phyloP scores from a whole-genome alignment of 2,329 filamentous ascomycete species.

The Diaporthe nobilis region DNA sequence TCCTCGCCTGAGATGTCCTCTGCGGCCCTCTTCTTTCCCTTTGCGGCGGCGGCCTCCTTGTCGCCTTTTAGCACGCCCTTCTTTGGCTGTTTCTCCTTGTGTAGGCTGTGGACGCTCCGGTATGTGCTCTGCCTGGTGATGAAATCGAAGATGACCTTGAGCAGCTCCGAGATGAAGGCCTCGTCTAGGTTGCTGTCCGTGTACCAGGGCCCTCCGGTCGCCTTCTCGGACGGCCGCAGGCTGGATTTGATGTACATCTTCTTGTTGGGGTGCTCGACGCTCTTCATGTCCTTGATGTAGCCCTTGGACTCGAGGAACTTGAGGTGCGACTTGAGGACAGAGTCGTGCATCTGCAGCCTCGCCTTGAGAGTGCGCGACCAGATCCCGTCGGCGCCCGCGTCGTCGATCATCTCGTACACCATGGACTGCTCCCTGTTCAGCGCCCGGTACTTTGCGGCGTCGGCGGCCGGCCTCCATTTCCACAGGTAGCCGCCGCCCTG shows the following conservation, averaged over 20 bases:
- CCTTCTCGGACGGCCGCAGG: slow-evolving; percentile 87
- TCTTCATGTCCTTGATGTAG: slow-evolving; percentile 91
- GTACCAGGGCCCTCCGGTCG: slow-evolving; percentile 95
- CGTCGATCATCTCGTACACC: slow-evolving; percentile 91
- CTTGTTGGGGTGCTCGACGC: slow-evolving; percentile 89
- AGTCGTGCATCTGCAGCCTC: slow-evolving; percentile 86
- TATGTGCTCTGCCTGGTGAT: slow-evolving; percentile 82
- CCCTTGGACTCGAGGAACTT: slow-evolving; percentile 87
- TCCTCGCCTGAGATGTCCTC: slow-evolving; percentile 59
- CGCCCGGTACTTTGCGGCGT: slow-evolving; percentile 71
- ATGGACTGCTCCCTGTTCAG: slow-evolving; percentile 81
- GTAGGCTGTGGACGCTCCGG: slow-evolving; percentile 57
- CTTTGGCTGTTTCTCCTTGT: slow-evolving; percentile 62
- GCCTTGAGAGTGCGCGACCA: slow-evolving; percentile 91
- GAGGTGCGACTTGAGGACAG: slow-evolving; percentile 83
- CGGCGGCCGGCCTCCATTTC: slow-evolving; percentile 71
- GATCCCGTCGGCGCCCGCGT: slow-evolving; percentile 85
- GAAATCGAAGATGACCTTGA: slow-evolving; percentile 79
- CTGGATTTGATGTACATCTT: slow-evolving; percentile 97
- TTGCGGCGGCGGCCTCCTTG: slow-evolving; percentile 47
- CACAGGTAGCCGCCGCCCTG: slow-evolving; percentile 64
- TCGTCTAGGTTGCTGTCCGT: slow-evolving; percentile 91
- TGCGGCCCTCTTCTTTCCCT: slow-evolving; percentile 67
- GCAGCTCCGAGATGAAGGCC: slow-evolving; percentile 85
- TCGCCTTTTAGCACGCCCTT: slow-evolving; percentile 69